These are phyloP conservation scores for Jaapia argillacea DNA, from an alignment of 768 basidiomycete genomes.

Conservation along the genomic window DNA sequence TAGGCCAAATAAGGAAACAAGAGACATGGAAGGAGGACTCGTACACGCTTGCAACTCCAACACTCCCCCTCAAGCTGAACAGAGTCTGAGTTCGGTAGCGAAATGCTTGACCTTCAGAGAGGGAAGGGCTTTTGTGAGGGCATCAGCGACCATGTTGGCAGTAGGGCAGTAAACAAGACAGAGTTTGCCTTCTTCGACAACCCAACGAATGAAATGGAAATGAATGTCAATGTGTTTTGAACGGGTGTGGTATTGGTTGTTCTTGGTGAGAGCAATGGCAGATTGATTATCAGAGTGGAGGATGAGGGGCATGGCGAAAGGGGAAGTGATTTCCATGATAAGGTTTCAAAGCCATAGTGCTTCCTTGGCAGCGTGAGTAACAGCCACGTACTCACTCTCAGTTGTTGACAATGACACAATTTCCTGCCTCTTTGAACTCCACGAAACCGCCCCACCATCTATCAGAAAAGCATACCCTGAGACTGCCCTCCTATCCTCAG, in stretches of 20 bases:
- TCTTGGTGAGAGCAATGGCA: slow-evolving; percentile 15
- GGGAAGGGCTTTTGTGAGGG: slow-evolving; percentile 17
- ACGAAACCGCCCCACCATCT: slow-evolving; percentile 27
- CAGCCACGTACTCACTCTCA: slow-evolving; percentile 27
- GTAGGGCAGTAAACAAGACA: slow-evolving; percentile 6
- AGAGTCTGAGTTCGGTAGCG: slow-evolving; percentile 1
- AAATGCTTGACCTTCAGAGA: slow-evolving; percentile 4
- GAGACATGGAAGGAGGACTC: no score
- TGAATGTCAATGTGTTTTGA: slow-evolving; percentile 28
- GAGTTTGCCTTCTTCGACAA: slow-evolving; percentile 8
- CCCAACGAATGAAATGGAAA: slow-evolving; percentile 21
- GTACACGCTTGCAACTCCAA: no score
- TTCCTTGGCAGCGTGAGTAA: slow-evolving; percentile 21
- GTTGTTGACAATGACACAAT: slow-evolving; percentile 15
- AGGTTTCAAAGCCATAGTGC: slow-evolving; percentile 23
- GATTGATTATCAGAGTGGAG: slow-evolving; percentile 22
- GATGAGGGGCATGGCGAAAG: background rate
- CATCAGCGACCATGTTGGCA: slow-evolving; percentile 19
- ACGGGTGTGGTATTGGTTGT: slow-evolving; percentile 17
- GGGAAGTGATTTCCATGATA: slow-evolving; percentile 8
- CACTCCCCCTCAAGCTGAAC: slow-evolving; percentile 15
- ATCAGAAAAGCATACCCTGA: slow-evolving; percentile 22
- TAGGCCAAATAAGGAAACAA: no score
- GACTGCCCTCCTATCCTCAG: slow-evolving; percentile 15
- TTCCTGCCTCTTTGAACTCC: slow-evolving; percentile 15